Base-by-base conservation (phyloP, 2,329 filamentous ascomycete species). In the Exophiala phaeomuriformis region DNA sequence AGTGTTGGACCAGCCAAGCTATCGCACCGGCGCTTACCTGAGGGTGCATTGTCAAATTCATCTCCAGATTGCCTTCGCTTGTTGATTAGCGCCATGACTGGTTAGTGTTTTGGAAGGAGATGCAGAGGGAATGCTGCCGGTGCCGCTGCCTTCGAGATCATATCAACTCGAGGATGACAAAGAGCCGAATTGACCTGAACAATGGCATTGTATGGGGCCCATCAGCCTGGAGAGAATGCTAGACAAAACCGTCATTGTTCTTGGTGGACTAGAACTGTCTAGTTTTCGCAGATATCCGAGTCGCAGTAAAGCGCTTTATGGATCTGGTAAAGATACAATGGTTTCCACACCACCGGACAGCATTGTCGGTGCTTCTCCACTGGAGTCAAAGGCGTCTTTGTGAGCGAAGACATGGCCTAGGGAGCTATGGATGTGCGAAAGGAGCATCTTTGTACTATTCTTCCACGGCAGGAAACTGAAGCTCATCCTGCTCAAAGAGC, bases 11-110 rank as follows among this genome's bases (percentile, higher is more conserved):
- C 5, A 37, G 28, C 33, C 29, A 4, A 12, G 32, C 30, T 32
- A 33, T 35, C n/a, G 28, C 39, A 33, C 19, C 12, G 44, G 27
- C 35, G 44, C 44, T 52, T 51, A 55, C 48, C 53, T 45, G 53
- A 31, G 7, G 29, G 4, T 52, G 19, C 48, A 30, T 55, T 44
- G 32, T 9, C 30, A 10, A 19, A 35, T 8, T 37, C 43, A 7
- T 33, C 5, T 30, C 19, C n/a, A 5, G 19, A 51, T 12, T 6
- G 31, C 5, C 32, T 27, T 40, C 44, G 42, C 10, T 40, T 51
- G 42, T 10, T 10, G 9, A 12, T 29, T 37, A 19, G 9, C 19
- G 49, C 37, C 53, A 52, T 55, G 39, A 29, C 45, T 28, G n/a
- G 5, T 19, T 27, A 30, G 2, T 30, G 35, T n/a, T 33, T 29